Evolutionary conservation across 768 basidiomycete species (phyloP).

Genomic region (Hericium alpestre): DNA sequence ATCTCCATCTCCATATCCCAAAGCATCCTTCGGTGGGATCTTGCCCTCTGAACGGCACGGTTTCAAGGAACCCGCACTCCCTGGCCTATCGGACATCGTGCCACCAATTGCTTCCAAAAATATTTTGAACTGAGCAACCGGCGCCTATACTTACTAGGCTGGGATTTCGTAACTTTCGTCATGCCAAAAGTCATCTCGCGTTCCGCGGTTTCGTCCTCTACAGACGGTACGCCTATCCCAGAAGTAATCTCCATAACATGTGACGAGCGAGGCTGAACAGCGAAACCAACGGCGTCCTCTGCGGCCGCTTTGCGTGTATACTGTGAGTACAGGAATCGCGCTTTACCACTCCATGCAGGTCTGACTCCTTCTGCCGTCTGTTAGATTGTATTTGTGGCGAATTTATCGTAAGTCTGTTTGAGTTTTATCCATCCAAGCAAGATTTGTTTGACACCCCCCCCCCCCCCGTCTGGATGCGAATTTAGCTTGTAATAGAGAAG

Average conservation of each 20-base stretch:
- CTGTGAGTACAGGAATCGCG: constrained; percentile 35
- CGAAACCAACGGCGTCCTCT: constrained; percentile 70
- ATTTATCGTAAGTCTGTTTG: constrained; percentile 51
- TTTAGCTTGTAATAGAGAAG: constrained; percentile 74
- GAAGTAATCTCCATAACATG: neutral
- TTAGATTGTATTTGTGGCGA: constrained; percentile 83
- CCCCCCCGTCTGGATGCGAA: no score
- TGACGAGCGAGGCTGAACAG: constrained; percentile 26
- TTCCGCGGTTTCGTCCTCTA: constrained; percentile 80
- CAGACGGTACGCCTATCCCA: constrained; percentile 48
- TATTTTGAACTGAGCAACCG: no score
- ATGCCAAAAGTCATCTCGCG: constrained; percentile 94
- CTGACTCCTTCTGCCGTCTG: constrained; percentile 4
- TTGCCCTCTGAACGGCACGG: no score
- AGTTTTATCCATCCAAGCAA: neutral
- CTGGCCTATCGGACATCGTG: no score
- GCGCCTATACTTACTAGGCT: neutral
- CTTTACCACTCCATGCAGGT: neutral
- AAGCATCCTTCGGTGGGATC: no score
- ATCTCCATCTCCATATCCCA: no score
- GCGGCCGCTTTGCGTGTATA: constrained; percentile 71
- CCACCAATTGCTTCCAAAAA: no score
- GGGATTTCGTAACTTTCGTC: neutral
- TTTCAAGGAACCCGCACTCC: no score
- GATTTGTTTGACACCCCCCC: no score